Evolutionary conservation across 2,329 filamentous ascomycete genomes (phyloP).

Genomic region (Alternaria alternata): DNA sequence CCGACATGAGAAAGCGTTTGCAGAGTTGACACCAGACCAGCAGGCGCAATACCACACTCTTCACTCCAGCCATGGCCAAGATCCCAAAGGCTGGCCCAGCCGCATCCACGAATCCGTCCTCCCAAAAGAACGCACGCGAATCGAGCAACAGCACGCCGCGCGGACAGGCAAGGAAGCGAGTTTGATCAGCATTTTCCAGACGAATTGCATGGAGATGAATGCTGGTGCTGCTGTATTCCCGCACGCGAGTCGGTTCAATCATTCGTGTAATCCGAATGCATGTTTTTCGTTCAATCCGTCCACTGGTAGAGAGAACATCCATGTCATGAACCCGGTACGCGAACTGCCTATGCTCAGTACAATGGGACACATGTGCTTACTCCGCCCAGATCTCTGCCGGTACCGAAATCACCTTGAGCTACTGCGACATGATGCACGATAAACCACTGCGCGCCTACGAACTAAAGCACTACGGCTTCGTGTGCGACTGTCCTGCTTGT

Average conservation of each 20-base stretch:
- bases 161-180: constrained; percentile 31
- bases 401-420: constrained; percentile 51
- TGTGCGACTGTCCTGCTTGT: constrained; percentile 51
- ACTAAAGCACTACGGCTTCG: constrained; percentile 49
- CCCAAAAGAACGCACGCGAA: constrained; percentile 30
- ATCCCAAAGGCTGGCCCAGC: constrained; percentile 37
- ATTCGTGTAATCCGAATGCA: constrained; percentile 53
- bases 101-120: constrained; percentile 32
- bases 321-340: constrained; percentile 45
- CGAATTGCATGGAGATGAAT: constrained; percentile 51
- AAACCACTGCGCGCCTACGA: constrained; percentile 40
- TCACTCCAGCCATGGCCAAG: constrained; percentile 39
- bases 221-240: constrained; percentile 48
- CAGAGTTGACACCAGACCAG: constrained; percentile 27
- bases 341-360: too few species aligned
- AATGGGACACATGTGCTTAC: too few species aligned
- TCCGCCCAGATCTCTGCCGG: constrained; percentile 20
- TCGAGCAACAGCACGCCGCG: constrained; percentile 44
- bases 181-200: constrained; percentile 51
- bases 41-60: constrained; percentile 38
- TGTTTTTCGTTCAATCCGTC: constrained; percentile 47
- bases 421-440: constrained; percentile 47
- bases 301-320: constrained; percentile 43
- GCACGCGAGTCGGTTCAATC: constrained; percentile 52
- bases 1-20: constrained; percentile 44